Conservation (phyloP, 306 rosid genomes). For the Malus sieversii region DNA sequence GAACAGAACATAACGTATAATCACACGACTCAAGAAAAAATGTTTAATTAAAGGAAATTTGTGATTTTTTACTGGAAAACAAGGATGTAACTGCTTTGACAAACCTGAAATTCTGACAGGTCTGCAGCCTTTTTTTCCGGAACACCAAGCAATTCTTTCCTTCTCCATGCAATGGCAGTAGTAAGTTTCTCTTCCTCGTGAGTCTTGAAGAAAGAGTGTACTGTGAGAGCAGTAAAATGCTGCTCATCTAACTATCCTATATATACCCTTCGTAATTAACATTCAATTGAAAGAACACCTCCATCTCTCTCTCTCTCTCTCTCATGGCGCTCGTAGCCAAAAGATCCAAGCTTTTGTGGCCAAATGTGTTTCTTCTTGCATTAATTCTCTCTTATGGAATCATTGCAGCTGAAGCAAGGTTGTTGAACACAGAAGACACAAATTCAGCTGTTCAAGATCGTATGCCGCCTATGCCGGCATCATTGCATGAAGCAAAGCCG, state of each 20-base stretch:
- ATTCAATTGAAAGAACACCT: neutral
- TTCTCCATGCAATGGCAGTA: neutral
- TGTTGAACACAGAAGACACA: neutral
- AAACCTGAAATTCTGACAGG: neutral
- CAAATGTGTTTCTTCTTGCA: neutral
- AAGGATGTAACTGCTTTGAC: neutral
- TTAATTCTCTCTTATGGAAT: neutral
- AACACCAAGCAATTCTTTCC: neutral
- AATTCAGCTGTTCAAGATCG: neutral
- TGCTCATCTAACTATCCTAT: neutral
- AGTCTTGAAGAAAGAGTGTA: too few relatives aligned
- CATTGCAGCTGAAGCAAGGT: neutral
- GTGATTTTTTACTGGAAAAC: neutral
- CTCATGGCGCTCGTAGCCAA: neutral
- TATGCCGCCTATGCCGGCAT: neutral
- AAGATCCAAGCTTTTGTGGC: neutral
- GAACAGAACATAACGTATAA: neutral
- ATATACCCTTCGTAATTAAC: neutral
- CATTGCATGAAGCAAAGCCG: neutral
- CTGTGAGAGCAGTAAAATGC: neutral
- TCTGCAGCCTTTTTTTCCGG: neutral
- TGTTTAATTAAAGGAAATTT: neutral
- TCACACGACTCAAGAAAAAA: neutral
- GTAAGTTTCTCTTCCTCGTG: neutral
- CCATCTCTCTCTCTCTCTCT: neutral